phyloP scores from a whole-genome alignment of 345 rosid species.

The Brassica rapa region DNA sequence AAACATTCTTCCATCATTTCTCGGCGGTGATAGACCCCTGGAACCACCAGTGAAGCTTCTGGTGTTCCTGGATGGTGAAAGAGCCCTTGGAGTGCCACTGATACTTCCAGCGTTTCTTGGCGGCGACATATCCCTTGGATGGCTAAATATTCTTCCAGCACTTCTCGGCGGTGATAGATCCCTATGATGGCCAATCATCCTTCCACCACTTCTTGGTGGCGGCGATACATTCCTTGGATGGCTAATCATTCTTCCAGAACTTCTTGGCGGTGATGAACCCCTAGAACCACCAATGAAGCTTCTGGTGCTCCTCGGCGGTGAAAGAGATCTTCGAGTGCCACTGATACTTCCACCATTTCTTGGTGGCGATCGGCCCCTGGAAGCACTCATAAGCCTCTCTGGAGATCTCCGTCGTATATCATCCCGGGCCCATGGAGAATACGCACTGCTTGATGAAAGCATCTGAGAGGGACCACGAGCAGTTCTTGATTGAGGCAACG shows the following conservation, averaged over 20 bases:
- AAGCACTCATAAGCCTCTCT: conserved; percentile 51
- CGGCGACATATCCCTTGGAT: conserved; percentile 31
- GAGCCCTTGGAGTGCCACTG: not conserved
- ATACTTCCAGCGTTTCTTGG: conserved; percentile 24
- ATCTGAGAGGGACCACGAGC: conserved; percentile 36
- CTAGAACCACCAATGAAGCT: not conserved
- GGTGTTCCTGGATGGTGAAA: not conserved
- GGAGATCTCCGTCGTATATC: conserved; percentile 73
- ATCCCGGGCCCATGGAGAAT: conserved; percentile 44
- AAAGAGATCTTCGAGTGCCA: conserved; percentile 6
- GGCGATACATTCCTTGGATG: not conserved
- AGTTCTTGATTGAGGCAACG: conserved; percentile 58
- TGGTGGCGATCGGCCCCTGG: conserved; percentile 67
- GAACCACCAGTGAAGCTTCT: not conserved
- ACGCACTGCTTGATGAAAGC: conserved; percentile 55
- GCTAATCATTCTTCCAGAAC: not conserved
- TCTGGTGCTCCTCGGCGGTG: not conserved
- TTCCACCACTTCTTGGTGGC: not conserved
- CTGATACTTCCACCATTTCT: conserved; percentile 11
- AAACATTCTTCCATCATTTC: not conserved
- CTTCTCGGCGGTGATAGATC: conserved; percentile 34
- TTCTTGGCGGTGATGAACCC: not conserved
- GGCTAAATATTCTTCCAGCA: not conserved
- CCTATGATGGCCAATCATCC: not conserved
- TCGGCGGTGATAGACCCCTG: not conserved